Evolutionary conservation across 2,329 filamentous ascomycete species (phyloP).

Genomic region (Eutypa lata): DNA sequence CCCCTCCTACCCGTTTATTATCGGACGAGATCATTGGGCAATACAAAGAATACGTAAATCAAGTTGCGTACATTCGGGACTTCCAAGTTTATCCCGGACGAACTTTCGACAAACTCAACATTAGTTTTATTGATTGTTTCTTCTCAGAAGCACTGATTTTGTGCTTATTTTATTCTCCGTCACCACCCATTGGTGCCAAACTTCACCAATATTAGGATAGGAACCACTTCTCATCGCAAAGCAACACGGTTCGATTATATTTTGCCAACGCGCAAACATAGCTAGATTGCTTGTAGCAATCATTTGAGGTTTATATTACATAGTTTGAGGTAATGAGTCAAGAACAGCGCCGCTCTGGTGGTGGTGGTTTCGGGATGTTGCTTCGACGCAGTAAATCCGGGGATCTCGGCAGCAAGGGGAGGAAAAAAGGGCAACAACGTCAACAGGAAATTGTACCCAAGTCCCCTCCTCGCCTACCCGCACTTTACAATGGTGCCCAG

Average conservation of each 20-base stretch:
- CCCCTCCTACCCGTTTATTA: not conserved
- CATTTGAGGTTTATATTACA: slow-evolving; percentile 13
- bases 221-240: too few species aligned
- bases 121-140: not conserved
- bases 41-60: not conserved
- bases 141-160: not conserved
- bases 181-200: not conserved
- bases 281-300: not conserved
- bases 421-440: slow-evolving; percentile 52
- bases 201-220: too few species aligned
- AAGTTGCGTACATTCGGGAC: not conserved
- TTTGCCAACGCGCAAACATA: not conserved
- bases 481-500: slow-evolving; percentile 37
- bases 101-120: not conserved
- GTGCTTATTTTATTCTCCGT: not conserved
- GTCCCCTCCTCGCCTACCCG: slow-evolving; percentile 57
- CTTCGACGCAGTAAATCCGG: slow-evolving; percentile 55
- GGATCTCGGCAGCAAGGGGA: slow-evolving; percentile 42
- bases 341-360: slow-evolving; percentile 41
- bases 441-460: slow-evolving; percentile 54
- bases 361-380: slow-evolving; percentile 44
- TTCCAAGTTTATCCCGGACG: not conserved
- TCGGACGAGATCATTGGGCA: not conserved
- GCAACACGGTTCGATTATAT: too few species aligned
- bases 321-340: slow-evolving; percentile 26